A percentile compares a stretch with the other conserved stretches of the same genome.
These are phyloP conservation scores for Taiozyma sp. DNA, from an alignment of 1,139 yeast species.

Conservation along the genomic window DNA sequence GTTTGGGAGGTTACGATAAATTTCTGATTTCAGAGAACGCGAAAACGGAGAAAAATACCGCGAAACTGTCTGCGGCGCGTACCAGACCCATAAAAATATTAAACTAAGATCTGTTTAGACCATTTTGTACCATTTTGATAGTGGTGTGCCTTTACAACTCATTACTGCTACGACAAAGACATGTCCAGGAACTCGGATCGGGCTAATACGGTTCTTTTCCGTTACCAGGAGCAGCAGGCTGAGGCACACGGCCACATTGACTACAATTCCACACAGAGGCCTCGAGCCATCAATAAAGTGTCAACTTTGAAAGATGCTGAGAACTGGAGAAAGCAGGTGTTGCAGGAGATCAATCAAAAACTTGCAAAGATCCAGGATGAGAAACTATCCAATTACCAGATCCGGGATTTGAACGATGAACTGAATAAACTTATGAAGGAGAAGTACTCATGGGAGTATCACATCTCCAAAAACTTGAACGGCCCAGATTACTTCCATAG, in stretches of 20 bases:
- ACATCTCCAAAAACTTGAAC: constrained; percentile 54
- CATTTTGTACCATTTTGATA: too few species aligned
- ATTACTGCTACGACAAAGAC: not conserved
- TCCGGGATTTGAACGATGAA: constrained; percentile 74
- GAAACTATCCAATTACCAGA: constrained; percentile 51
- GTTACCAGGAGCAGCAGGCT: constrained; percentile 60
- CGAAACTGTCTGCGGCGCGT: not conserved
- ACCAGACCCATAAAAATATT: not conserved
- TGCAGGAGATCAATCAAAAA: constrained; percentile 59
- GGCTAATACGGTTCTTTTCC: constrained; percentile 64
- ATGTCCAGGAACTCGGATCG: constrained; percentile 80
- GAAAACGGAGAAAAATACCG: not conserved
- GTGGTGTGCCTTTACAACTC: too few species aligned
- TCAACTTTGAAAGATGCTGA: constrained; percentile 64
- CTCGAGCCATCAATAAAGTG: constrained; percentile 54
- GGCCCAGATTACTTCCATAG: constrained; percentile 56
- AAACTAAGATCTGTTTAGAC: too few species aligned
- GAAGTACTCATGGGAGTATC: constrained; percentile 74
- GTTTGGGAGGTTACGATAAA: not conserved
- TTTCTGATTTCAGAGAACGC: not conserved
- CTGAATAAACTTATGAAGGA: constrained; percentile 67
- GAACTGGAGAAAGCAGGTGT: constrained; percentile 63
- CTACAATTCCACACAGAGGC: constrained; percentile 54
- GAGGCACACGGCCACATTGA: constrained; percentile 58
- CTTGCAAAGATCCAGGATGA: constrained; percentile 64